A percentile compares a stretch with the other conserved stretches of the same genome.
Conservation (phyloP, 2,329 filamentous ascomycete species). For the Albifimbria verrucaria region DNA sequence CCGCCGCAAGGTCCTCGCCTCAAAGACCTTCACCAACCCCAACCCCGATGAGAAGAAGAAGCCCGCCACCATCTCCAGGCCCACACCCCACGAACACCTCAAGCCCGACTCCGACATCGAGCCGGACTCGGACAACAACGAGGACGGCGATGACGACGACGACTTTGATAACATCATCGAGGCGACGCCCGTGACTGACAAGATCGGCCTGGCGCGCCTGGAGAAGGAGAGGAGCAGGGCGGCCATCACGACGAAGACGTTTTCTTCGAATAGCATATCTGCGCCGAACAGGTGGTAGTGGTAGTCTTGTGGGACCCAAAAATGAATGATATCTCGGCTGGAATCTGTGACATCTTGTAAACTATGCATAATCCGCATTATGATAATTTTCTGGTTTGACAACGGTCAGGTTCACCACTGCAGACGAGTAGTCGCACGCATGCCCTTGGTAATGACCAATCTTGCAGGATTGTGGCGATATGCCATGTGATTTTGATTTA, state of each 20-base stretch:
- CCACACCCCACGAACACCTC: slow-evolving; percentile 44
- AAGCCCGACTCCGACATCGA: slow-evolving; percentile 60
- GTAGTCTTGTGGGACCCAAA: slow-evolving; percentile 3
- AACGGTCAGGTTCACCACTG: too few species aligned
- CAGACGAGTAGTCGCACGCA: too few species aligned
- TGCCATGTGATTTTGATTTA: slow-evolving; percentile 15
- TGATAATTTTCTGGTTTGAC: too few species aligned
- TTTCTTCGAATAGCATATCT: slow-evolving; percentile 45
- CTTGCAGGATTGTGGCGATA: too few species aligned
- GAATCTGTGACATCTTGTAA: too few species aligned
- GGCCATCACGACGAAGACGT: slow-evolving; percentile 46
- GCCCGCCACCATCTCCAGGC: slow-evolving; percentile 53
- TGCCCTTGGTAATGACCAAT: too few species aligned
- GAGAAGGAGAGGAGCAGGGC: slow-evolving; percentile 52
- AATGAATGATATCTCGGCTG: slow-evolving; percentile 1
- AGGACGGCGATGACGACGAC: slow-evolving; percentile 61
- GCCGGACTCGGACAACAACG: slow-evolving; percentile 67
- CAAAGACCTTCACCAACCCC: slow-evolving; percentile 71
- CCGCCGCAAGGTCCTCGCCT: slow-evolving; percentile 82
- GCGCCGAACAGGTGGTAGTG: slow-evolving; percentile 46
- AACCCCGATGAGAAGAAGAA: slow-evolving; percentile 53
- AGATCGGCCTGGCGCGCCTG: slow-evolving; percentile 62
- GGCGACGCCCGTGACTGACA: slow-evolving; percentile 84
- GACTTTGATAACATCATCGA: slow-evolving; percentile 93
- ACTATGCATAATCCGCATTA: too few species aligned